Evolutionary conservation across 441 rosid genomes (phyloP).

Genomic region (Syzygium syzygioides): DNA sequence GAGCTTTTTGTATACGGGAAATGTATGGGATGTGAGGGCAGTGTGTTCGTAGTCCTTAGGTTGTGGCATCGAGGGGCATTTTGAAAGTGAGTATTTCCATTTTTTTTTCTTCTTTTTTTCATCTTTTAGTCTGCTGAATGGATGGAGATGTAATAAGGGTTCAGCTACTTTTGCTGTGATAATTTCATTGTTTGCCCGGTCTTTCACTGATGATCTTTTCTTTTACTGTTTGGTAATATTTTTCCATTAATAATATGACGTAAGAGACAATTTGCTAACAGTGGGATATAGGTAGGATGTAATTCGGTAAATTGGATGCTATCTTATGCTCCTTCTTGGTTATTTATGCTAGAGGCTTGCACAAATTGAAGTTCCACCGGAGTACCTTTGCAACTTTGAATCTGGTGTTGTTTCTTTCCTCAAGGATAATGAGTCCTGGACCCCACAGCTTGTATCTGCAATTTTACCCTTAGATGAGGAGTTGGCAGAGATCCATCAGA

Average conservation of each 20-base stretch:
- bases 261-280: not conserved
- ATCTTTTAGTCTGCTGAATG: not conserved
- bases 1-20: not conserved
- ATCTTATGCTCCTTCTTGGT: not conserved
- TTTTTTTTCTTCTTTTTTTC: not conserved
- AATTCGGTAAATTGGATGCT: not conserved
- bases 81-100: not conserved
- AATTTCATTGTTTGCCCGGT: not conserved
- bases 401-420: conserved; percentile 53
- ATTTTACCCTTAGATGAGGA: conserved; percentile 74
- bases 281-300: not conserved
- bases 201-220: not conserved
- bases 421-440: conserved; percentile 27
- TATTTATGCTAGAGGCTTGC: conserved; percentile 51
- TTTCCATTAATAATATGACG: not conserved
- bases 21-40: not conserved
- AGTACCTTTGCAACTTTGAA: conserved; percentile 29
- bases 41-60: not conserved
- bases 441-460: conserved; percentile 46
- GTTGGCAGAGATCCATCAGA: conserved; percentile 34
- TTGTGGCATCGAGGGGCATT: not conserved
- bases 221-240: not conserved
- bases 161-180: not conserved
- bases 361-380: conserved; percentile 52
- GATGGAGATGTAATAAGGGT: not conserved